phyloP scores from a whole-genome alignment of 176 grass and related monocot species.

The Avena eriantha region DNA sequence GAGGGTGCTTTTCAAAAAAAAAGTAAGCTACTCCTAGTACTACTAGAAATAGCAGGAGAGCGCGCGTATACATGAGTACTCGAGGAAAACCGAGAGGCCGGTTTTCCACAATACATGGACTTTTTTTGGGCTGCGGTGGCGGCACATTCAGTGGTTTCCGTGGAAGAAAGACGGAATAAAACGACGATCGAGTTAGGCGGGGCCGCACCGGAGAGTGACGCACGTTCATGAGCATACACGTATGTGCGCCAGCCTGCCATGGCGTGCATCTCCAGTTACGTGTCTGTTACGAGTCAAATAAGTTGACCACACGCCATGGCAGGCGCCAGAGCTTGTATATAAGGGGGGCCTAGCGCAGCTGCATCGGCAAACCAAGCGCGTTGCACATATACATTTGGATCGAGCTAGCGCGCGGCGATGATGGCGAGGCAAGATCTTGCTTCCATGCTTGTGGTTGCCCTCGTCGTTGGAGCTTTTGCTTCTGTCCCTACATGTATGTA shows the following conservation, averaged over 20 bases:
- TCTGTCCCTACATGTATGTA: conserved; percentile 50
- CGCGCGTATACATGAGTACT: no score
- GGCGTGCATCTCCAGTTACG: neutral
- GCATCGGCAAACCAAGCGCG: neutral
- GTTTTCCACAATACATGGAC: neutral
- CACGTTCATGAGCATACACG: neutral
- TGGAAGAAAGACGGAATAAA: neutral
- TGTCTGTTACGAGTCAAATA: conserved; percentile 15
- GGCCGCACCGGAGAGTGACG: neutral
- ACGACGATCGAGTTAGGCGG: no score
- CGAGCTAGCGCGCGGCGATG: neutral
- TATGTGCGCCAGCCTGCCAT: neutral
- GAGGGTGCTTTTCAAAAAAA: no score
- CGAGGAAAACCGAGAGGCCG: no score
- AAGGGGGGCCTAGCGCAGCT: neutral
- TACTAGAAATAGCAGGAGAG: no score
- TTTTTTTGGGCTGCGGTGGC: neutral
- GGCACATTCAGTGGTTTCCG: neutral
- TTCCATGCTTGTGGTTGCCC: conserved; percentile 36
- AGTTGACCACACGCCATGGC: neutral
- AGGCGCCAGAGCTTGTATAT: conserved; percentile 37
- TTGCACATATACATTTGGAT: neutral
- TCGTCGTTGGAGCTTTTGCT: conserved; percentile 51
- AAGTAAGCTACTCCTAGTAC: no score
- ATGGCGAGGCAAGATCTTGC: conserved; percentile 29